Evolutionary conservation across 208 protist species (phyloP), one percentile per base, ranked within the genome.

Genomic region (Strigomonas oncopelti): DNA sequence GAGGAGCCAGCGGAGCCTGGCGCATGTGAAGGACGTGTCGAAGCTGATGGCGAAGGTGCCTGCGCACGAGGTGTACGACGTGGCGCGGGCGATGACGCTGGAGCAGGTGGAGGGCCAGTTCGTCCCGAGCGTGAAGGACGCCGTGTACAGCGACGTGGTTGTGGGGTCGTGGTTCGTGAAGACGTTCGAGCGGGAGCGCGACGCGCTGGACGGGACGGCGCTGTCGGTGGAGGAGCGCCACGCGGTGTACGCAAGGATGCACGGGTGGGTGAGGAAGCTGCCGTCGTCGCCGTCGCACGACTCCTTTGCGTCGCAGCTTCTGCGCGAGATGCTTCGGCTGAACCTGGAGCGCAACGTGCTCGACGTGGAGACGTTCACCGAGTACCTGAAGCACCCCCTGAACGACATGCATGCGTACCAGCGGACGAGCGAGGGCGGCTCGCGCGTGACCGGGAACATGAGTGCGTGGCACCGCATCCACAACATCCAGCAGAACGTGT

Each of bases 311-410:
- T 31, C 8, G 42, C 60, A 27, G 29, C 42, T 65, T 52, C 42
- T 65, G 1, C 60, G 42, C 25, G 24, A 48, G 42, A 65, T 69
- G 54, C 64, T 69, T 2, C 52, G 42, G 9, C 36, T 59, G 29
- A 54, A 69, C 53, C 18, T 69, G 64, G 64, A 60, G 18, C 25
- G 24, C 53, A 55, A 69, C 53, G 16, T 5, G 31, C 24, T 61
- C 28, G 20, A 42, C 54, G 29, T 36, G 29, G 56, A 69, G 53
- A 31, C 54, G 22, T 52, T 69, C 18, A 4, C 61, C 11, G 20
- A 48, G 54, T 69, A 69, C 32, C 28, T 61, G 31, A 46, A 60
- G 36, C 18, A 58, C 64, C 64, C 64, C 3, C 36, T 58, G 20
- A 46, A 25, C 32, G 22, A 16, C 8, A 5, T 32, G n/a, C 8